Base-by-base conservation (phyloP, 2,329 filamentous ascomycete species). In the Penicillium sp. region DNA sequence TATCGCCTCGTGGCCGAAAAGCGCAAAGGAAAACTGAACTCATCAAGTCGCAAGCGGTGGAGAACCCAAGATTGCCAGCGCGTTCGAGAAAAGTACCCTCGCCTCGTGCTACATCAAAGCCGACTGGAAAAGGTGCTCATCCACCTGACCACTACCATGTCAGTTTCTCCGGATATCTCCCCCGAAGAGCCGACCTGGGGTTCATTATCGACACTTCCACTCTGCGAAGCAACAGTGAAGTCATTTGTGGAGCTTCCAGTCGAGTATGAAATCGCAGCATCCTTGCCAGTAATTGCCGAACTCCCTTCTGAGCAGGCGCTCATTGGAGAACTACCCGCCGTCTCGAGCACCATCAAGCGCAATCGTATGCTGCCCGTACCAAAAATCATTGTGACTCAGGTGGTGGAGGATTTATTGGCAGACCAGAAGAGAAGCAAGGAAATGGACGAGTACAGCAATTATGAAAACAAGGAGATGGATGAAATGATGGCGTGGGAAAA, bases 41-140 rank as follows among this genome's bases (percentile, higher is more conserved):
- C 57, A 6, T 49, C 54, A 31, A 61, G 49, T 11, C 61, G 59
- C 23, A 55, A 65, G 20, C 51, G 37, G 2, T 71, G 67, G 68
- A 56, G 54, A 9, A 14, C 56, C 15, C 50, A 59, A 6, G 63
- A 67, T 25, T 49, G 55, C 3, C 51, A 49, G 7, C 56, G 51
- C 20, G 63, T 60, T 15, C 37, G 44, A 6, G 59, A 62, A 20
- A 65, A 59, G 45, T 41, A 58, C 12, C 31, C 56, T 4, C 46
- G 55, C 1, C 41, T 71, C 44, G 12, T 62, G 40, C 42, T 59
- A 7, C 59, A 55, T 29, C 59, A 67, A 50, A 40, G 37, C 12
- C 63, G 60, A 35, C 37, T 71, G 6, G 51, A 63, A 6, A 51
- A 54, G 2, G 63, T 67, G 2, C 53, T 67, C 37, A 40, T 26